Evolutionary conservation across 768 basidiomycete species (phyloP).

Genomic region (Tricholoma bakamatsutake): DNA sequence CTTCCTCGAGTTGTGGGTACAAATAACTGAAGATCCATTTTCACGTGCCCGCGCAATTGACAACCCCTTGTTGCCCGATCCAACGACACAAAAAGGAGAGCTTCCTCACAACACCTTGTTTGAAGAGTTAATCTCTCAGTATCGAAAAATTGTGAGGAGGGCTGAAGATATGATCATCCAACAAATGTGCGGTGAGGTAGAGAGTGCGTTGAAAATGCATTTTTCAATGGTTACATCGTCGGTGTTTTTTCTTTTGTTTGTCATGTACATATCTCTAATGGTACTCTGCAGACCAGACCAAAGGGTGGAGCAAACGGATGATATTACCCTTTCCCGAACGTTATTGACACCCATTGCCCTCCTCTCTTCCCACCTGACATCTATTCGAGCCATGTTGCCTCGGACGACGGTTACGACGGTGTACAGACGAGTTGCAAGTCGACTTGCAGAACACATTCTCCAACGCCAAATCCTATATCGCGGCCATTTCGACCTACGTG

Average conservation of each 20-base stretch:
- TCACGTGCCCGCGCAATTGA: slow-evolving; percentile 50
- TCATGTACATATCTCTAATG: background rate
- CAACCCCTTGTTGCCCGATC: slow-evolving; percentile 46
- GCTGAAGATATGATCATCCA: slow-evolving; percentile 86
- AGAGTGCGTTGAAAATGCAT: slow-evolving; percentile 68
- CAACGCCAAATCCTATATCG: slow-evolving; percentile 81
- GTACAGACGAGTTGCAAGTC: slow-evolving; percentile 70
- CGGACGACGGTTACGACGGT: slow-evolving; percentile 47
- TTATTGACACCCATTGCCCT: slow-evolving; percentile 73
- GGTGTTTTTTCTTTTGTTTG: slow-evolving; percentile 12
- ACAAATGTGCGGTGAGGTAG: slow-evolving; percentile 78
- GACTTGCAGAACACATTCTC: slow-evolving; percentile 70
- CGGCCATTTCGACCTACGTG: slow-evolving; percentile 54
- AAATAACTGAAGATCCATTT: slow-evolving; percentile 57
- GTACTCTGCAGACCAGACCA: slow-evolving; percentile 14
- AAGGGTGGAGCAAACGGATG: slow-evolving; percentile 21
- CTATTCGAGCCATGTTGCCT: slow-evolving; percentile 62
- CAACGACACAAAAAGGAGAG: slow-evolving; percentile 24
- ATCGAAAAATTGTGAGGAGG: slow-evolving; percentile 52
- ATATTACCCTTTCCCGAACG: slow-evolving; percentile 56
- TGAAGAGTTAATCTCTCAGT: slow-evolving; percentile 65
- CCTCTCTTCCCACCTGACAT: slow-evolving; percentile 72
- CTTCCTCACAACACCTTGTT: slow-evolving; percentile 67
- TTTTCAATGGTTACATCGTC: slow-evolving; percentile 47
- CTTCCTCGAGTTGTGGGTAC: slow-evolving; percentile 86